These are phyloP conservation scores for Clohesyomyces aquaticus DNA, from an alignment of 495 filamentous ascomycete genomes.

Conservation along the genomic window DNA sequence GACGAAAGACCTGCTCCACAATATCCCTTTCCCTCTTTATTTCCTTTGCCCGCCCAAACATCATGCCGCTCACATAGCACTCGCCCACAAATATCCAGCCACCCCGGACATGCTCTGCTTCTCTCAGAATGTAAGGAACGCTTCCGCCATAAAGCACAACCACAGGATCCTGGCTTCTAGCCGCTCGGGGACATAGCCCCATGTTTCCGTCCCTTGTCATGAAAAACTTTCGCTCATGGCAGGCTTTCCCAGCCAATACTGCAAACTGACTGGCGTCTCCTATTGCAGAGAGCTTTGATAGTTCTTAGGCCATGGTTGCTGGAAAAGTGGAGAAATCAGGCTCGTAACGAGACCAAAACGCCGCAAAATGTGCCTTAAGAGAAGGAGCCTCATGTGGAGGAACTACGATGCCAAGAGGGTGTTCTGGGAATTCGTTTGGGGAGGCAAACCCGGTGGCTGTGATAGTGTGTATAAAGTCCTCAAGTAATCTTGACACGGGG, in stretches of 20 bases:
- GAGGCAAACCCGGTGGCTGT: constrained; percentile 16
- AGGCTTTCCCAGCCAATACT: constrained; percentile 3
- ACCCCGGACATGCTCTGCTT: background rate
- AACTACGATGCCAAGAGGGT: constrained; percentile 11
- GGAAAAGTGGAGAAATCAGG: background rate
- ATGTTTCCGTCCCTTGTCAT: background rate
- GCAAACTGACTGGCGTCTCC: constrained; percentile 15
- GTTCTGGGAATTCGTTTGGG: constrained; percentile 4
- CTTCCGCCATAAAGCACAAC: constrained; percentile 6
- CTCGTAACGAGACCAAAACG: background rate
- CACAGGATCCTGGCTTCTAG: background rate
- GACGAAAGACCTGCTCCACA: background rate
- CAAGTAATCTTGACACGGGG: background rate
- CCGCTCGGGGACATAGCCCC: constrained; percentile 2
- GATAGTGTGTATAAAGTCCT: constrained; percentile 3
- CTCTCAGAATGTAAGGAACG: constrained; percentile 12
- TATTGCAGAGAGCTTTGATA: background rate
- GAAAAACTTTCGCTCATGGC: constrained; percentile 17
- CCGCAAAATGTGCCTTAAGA: background rate
- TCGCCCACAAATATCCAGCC: constrained; percentile 6
- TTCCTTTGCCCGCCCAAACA: constrained; percentile 15
- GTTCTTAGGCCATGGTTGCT: background rate
- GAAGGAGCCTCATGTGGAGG: constrained; percentile 4
- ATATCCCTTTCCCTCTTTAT: background rate
- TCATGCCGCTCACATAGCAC: constrained; percentile 10